Base-by-base conservation (phyloP, 2,329 filamentous ascomycete genomes). In the Aureobasidium zeae region DNA sequence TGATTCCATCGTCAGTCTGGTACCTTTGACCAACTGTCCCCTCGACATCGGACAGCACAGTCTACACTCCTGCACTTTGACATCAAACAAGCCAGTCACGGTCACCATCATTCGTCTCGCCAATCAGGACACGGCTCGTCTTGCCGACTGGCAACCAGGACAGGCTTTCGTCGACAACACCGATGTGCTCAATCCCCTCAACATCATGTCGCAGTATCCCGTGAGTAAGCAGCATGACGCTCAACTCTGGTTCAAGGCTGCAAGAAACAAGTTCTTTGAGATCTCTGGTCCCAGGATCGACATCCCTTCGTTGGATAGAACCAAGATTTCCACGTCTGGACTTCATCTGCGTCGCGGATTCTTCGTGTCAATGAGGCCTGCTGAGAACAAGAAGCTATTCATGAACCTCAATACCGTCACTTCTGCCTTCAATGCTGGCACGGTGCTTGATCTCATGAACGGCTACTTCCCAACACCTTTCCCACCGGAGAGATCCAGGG, bases 321-420 rank as follows among this genome's bases (percentile, higher is more conserved):
- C 28, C 28, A 7, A n/a, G 2, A 8, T 7, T 7, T 7, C 9
- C n/a, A 6, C 11, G 28, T n/a, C 12, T 11, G 12, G 28, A n/a
- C 11, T 25, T 25, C 22, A 25, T 11, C 11, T 25, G 11, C 28
- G 28, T 3, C 36, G 44, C 3, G 52, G 52, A 20, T 51, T 48
- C 28, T 49, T 34, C 41, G 38, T 25, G 0, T 48, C 47, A 1
- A 32, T 51, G 16, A 32, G 37, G 6, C 50, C 50, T 0, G 48
- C 25, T 2, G 38, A 33, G 17, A 36, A 36, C 5, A 11, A 25
- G 7, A 16, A 5, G 8, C 20, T 50, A 7, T 31, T 50, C 1
- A 31, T 53, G 15, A 54, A 53, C 28, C 34, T 54, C 41, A 56
- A 55, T 26, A 46, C 47, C 1, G 46, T 47, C 8, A 47, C 38